Conservation (phyloP, 2,329 filamentous ascomycete species). For the Aureobasidium uvarum region DNA sequence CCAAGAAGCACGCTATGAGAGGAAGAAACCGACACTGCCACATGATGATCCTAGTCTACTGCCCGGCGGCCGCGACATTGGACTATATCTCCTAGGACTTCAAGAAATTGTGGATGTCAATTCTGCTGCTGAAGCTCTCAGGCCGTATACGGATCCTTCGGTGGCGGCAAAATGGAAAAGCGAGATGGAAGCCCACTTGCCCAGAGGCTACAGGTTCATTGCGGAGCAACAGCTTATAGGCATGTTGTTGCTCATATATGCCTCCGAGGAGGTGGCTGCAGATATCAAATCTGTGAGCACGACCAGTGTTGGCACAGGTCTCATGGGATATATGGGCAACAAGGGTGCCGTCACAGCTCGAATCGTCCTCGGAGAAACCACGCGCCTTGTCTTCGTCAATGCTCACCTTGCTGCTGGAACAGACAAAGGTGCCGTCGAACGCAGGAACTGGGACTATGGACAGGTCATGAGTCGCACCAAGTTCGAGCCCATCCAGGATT, state of each 20-base stretch:
- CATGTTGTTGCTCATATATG: conserved; percentile 79
- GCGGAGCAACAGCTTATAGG: conserved; percentile 84
- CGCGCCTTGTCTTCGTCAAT: conserved; percentile 85
- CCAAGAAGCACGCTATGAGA: conserved; percentile 49
- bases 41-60: conserved; percentile 48
- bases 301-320: conserved; percentile 78
- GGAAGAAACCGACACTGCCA: conserved; percentile 47
- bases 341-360: conserved; percentile 85
- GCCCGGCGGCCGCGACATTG: conserved; percentile 66
- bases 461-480: conserved; percentile 74
- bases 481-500: conserved; percentile 70
- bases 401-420: conserved; percentile 85
- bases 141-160: conserved; percentile 69
- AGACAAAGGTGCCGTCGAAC: conserved; percentile 72
- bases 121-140: conserved; percentile 73
- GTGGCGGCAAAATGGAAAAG: conserved; percentile 77
- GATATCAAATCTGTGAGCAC: conserved; percentile 80
- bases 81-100: conserved; percentile 83
- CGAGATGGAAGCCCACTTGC: conserved; percentile 70
- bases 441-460: conserved; percentile 83
- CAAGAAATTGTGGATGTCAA: conserved; percentile 91
- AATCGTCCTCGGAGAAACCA: conserved; percentile 84
- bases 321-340: conserved; percentile 93
- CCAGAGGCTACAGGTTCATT: conserved; percentile 71
- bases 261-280: conserved; percentile 69